phyloP scores from a whole-genome alignment of 1,284 basidiomycete genomes.

The Wolfiporia cocos region DNA sequence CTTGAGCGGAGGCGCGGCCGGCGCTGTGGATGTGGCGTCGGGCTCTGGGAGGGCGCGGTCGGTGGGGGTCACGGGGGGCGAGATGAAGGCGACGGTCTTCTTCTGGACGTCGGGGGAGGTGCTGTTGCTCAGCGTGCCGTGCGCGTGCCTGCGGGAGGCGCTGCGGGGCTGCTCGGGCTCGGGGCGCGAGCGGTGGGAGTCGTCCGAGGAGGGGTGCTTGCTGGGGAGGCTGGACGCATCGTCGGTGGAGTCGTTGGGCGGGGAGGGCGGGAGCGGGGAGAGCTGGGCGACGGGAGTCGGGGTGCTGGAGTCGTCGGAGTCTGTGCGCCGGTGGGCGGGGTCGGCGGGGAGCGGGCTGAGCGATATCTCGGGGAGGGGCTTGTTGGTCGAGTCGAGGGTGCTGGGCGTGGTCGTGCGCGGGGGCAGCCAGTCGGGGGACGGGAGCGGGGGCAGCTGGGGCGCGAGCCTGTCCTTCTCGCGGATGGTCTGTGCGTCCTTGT shows the following conservation, averaged over 20 bases:
- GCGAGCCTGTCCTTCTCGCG: slow-evolving; percentile 71
- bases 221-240: neutral
- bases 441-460: slow-evolving; percentile 50
- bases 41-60: slow-evolving; percentile 31
- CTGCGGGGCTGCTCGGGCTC: slow-evolving; percentile 43
- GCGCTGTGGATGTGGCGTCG: slow-evolving; percentile 31
- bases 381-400: slow-evolving; percentile 47
- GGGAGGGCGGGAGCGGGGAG: slow-evolving; percentile 19
- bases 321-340: slow-evolving; percentile 21
- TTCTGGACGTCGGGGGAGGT: slow-evolving; percentile 49
- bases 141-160: slow-evolving; percentile 47
- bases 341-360: slow-evolving; percentile 47
- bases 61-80: slow-evolving; percentile 62
- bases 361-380: slow-evolving; percentile 63
- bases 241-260: slow-evolving; percentile 10
- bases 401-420: slow-evolving; percentile 35
- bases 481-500: slow-evolving; percentile 35
- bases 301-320: slow-evolving; percentile 28
- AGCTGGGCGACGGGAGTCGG: slow-evolving; percentile 25
- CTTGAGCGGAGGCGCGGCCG: slow-evolving; percentile 37
- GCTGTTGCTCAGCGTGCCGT: slow-evolving; percentile 31
- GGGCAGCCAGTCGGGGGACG: slow-evolving; percentile 55
- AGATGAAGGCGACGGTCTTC: slow-evolving; percentile 82
- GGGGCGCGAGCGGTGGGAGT: neutral
- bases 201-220: neutral